These are phyloP conservation scores for Isatis tinctoria DNA, from an alignment of 345 rosid species.

Conservation along the genomic window DNA sequence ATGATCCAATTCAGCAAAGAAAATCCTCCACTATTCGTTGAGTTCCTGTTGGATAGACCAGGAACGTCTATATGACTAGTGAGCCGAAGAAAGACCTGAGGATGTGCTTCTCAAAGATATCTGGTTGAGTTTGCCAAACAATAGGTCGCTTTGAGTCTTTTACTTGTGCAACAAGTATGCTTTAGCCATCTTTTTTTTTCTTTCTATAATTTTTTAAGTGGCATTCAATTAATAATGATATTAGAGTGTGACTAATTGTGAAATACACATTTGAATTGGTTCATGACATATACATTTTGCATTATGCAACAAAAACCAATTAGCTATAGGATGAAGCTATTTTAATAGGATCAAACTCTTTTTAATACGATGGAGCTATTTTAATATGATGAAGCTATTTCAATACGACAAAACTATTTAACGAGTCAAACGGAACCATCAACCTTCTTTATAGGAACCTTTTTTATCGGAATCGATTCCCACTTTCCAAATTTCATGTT, in stretches of 20 bases:
- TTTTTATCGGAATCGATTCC: no score
- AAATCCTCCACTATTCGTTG: no score
- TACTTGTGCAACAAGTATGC: constrained; percentile 7
- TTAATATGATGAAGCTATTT: not conserved
- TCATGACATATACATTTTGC: not conserved
- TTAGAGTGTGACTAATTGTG: not conserved
- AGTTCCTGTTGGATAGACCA: constrained; percentile 58
- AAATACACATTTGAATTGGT: not conserved
- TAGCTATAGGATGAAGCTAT: not conserved
- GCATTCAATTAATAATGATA: not conserved
- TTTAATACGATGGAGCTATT: no score
- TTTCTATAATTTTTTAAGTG: not conserved
- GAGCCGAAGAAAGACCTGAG: constrained; percentile 62
- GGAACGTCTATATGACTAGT: no score
- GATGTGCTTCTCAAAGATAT: constrained; percentile 75
- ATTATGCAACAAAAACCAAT: not conserved
- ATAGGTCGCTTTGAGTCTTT: constrained; percentile 42
- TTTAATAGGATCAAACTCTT: not conserved
- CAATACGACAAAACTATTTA: no score
- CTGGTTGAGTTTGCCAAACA: constrained; percentile 75
- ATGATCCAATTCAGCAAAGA: no score
- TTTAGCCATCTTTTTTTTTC: not conserved
- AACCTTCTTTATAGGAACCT: no score
- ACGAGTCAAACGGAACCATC: no score
- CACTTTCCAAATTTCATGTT: no score